phyloP scores from a whole-genome alignment of 805 yeast genomes.

The Nakazawaea siamensis region DNA sequence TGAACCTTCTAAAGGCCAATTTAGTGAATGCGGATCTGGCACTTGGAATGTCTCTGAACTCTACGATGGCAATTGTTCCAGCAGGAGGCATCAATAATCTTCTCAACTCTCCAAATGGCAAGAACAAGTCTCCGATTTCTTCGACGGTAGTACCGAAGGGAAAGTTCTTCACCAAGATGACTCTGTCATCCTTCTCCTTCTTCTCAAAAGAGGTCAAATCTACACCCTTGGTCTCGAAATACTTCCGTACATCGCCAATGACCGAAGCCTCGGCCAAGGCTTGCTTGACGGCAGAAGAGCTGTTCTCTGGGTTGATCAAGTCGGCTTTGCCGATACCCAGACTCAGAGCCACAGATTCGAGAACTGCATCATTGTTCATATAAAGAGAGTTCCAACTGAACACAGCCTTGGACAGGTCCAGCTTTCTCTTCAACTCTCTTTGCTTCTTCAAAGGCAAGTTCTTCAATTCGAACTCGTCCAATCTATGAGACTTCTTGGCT shows the following conservation, averaged over 20 bases:
- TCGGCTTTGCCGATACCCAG: conserved; percentile 80
- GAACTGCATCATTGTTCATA: conserved; percentile 85
- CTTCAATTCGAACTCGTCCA: conserved; percentile 87
- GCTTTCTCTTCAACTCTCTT: conserved; percentile 72
- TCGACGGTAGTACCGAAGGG: conserved; percentile 78
- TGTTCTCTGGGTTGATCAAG: conserved; percentile 78
- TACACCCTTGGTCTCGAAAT: conserved; percentile 78
- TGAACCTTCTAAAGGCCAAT: conserved; percentile 80
- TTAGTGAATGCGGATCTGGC: conserved; percentile 89
- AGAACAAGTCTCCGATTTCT: conserved; percentile 77
- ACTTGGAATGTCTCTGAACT: conserved; percentile 71
- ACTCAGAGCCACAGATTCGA: conserved; percentile 80
- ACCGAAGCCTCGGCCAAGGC: conserved; percentile 97
- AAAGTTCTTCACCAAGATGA: conserved; percentile 82
- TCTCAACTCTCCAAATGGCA: conserved; percentile 70
- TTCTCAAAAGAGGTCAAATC: conserved; percentile 66
- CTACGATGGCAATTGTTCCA: conserved; percentile 92
- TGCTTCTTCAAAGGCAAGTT: conserved; percentile 92
- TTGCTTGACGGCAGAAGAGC: conserved; percentile 88
- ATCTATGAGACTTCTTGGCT: conserved; percentile 67
- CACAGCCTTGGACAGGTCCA: conserved; percentile 76
- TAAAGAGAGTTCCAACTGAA: conserved; percentile 94
- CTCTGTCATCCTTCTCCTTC: conserved; percentile 68
- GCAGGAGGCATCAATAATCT: conserved; percentile 91
- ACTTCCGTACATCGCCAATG: conserved; percentile 81